These are phyloP conservation scores for Cardamine resedifolia DNA, from an alignment of 345 rosid genomes.

Conservation along the genomic window DNA sequence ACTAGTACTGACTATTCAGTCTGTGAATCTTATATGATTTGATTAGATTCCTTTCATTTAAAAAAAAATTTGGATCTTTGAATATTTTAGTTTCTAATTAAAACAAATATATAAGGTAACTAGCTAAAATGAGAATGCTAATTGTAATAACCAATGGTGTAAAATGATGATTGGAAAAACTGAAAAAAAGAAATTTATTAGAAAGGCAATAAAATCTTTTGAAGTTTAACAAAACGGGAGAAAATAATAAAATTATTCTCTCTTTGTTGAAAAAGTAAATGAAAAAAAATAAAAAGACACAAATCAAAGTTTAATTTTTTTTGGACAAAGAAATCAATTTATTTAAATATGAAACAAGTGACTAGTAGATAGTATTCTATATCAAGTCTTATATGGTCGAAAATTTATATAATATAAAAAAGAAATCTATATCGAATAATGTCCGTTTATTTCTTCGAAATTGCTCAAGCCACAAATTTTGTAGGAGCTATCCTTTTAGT, in stretches of 20 bases:
- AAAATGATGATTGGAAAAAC: neutral
- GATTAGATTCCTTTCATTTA: neutral
- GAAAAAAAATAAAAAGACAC: neutral
- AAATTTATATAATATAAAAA: neutral
- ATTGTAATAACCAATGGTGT: neutral
- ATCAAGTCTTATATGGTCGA: conserved; percentile 7
- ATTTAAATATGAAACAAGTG: neutral
- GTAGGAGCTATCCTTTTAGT: neutral
- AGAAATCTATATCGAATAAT: neutral
- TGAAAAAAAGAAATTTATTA: neutral
- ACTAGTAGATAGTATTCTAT: neutral
- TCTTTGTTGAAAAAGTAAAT: neutral
- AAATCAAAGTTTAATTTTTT: too few relatives aligned
- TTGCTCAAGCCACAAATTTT: conserved; percentile 18
- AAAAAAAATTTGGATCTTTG: neutral
- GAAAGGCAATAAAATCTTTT: neutral
- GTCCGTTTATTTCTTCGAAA: neutral
- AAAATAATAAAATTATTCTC: neutral
- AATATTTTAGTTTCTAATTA: neutral
- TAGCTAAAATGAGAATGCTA: neutral
- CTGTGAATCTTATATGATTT: conserved; percentile 18
- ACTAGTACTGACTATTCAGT: neutral
- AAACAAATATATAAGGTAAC: neutral
- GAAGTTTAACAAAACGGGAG: neutral
- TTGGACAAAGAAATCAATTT: too few relatives aligned